Base-by-base conservation (phyloP, 2,329 filamentous ascomycete genomes). In the Penicillium carneum region DNA sequence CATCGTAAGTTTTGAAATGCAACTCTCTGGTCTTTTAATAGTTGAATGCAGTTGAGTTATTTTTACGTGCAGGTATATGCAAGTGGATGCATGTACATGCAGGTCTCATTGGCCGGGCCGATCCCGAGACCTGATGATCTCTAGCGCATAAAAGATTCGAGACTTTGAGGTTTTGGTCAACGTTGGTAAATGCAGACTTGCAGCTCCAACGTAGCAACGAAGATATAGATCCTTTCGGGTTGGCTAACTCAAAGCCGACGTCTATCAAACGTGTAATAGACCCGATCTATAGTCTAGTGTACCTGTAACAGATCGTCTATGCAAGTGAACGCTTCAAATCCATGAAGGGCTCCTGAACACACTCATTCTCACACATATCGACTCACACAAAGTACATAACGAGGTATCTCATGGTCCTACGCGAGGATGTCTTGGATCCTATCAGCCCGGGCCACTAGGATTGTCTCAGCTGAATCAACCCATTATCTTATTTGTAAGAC, bases 81-180 rank as follows among this genome's bases (percentile, higher is more conserved):
- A 54, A n/a, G 16, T 46, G n/a, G 8, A 8, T 39, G 36, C 34
- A 54, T 23, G 16, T 46, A 23, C 11, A 46, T 47, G 41, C 4
- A 47, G 18, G 52, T 47, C 52, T 42, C 14, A 57, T 57, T 57
- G 43, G 54, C 18, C 14, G 18, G n/a, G 23, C n/a, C 36, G 18
- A 23, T 31, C 33, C 52, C 20, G 16, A 33, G 38, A 31, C 34
- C 33, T 12, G 23, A 45, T 20, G 6, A n/a, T 46, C 20, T 20
- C n/a, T 47, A 38, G 33, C 51, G 51, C 52, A 47, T 38, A 29
- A 16, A 18, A 39, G 23, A 51, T 16, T 29, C 34, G 34, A 29
- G 20, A 14, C 12, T 26, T 36, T 39, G 43, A 23, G 39, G 41
- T 26, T 2, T 14, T n/a, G 52, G 12, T 18, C 16, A 50, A 34